These are phyloP conservation scores for Thymus mandschuricus DNA, from an alignment of 257 asterid genomes.

Conservation along the genomic window DNA sequence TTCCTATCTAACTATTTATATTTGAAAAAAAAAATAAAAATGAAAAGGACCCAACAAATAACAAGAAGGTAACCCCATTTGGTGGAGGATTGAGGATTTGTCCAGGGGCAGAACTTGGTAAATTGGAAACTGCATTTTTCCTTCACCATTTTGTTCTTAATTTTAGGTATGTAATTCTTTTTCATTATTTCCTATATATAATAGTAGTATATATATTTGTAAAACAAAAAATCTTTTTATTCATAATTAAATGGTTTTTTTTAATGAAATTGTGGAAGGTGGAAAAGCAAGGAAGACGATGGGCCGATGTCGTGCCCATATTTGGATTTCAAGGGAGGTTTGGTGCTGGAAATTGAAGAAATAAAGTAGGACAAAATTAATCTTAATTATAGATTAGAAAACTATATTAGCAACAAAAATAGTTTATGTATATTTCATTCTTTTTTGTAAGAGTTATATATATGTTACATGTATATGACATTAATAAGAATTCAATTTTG, in stretches of 20 bases:
- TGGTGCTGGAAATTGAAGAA: conserved; percentile 50
- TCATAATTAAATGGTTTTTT: background rate
- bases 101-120: conserved; percentile 82
- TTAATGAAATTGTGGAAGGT: conserved; percentile 42
- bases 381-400: background rate
- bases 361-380: background rate
- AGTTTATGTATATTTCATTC: background rate
- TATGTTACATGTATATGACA: too few species aligned
- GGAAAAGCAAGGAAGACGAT: conserved; percentile 64
- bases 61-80: conserved; percentile 55
- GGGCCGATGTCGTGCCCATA: conserved; percentile 60
- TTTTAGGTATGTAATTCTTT: conserved; percentile 41
- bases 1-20: background rate
- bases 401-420: background rate
- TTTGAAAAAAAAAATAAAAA: background rate
- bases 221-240: too few species aligned
- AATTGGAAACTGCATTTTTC: conserved; percentile 69
- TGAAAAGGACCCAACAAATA: conserved; percentile 52
- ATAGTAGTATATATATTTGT: too few species aligned
- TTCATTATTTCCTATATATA: too few species aligned
- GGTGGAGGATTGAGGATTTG: conserved; percentile 80
- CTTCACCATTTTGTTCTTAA: conserved; percentile 79
- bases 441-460: background rate
- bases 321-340: conserved; percentile 63
- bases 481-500: too few species aligned